phyloP scores from a whole-genome alignment of 805 yeast species.

The Candida mattraensis region DNA sequence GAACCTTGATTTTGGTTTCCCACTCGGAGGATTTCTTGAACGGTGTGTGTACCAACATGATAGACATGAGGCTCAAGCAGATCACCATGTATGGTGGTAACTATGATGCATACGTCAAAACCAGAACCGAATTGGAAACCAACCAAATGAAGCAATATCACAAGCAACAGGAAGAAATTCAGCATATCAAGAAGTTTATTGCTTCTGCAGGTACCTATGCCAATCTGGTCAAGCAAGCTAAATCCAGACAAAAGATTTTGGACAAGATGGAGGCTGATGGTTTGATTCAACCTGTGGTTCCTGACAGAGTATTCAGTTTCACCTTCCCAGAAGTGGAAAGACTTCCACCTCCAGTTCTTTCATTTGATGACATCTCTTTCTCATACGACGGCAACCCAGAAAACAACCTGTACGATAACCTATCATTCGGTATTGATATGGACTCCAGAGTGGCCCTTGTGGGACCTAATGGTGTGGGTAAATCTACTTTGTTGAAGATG shows the following conservation, averaged over 20 bases:
- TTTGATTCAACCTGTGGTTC: conserved; percentile 85
- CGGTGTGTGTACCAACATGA: conserved; percentile 97
- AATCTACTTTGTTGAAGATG: conserved; percentile 90
- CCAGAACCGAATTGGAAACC: conserved; percentile 89
- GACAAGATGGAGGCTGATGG: conserved; percentile 99
- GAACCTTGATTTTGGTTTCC: conserved; percentile 89
- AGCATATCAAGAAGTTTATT: conserved; percentile 96
- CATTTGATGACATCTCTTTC: conserved; percentile 93
- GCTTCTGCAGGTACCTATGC: conserved; percentile 99
- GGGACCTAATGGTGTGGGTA: conserved; percentile 99
- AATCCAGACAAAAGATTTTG: conserved; percentile 97
- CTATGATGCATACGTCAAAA: conserved; percentile 94
- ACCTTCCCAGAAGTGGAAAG: conserved; percentile 93
- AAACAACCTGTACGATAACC: conserved; percentile 83
- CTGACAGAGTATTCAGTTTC: conserved; percentile 92
- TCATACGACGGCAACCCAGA: conserved; percentile 82
- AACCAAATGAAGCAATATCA: conserved; percentile 97
- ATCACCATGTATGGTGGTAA: conserved; percentile 91
- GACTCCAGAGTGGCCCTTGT: conserved; percentile 97
- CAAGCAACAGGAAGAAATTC: conserved; percentile 98
- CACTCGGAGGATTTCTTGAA: conserved; percentile 99
- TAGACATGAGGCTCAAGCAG: conserved; percentile 89
- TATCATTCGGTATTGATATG: conserved; percentile 99
- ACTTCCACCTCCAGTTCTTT: conserved; percentile 97
- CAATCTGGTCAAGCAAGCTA: conserved; percentile 96